phyloP scores from a whole-genome alignment of 495 filamentous ascomycete genomes.

The Neurospora sp. region DNA sequence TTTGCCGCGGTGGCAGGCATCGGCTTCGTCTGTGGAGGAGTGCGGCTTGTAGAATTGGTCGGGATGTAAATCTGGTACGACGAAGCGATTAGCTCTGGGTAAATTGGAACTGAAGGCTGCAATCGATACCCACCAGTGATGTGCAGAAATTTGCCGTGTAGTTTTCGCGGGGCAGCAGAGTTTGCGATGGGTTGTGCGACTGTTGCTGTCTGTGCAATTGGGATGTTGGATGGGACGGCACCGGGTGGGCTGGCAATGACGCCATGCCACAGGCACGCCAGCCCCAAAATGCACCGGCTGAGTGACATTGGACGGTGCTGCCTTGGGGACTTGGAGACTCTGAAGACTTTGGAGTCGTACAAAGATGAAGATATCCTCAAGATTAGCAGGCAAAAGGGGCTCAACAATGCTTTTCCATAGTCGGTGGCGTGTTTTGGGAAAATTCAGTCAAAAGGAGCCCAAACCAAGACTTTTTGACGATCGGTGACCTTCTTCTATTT shows the following conservation, averaged over 20 bases:
- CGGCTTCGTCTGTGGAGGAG: conserved; percentile 54
- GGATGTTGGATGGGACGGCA: background rate
- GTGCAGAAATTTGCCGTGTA: conserved; percentile 84
- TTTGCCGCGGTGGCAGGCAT: conserved; percentile 68
- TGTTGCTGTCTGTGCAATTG: conserved; percentile 1
- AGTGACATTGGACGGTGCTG: conserved; percentile 8
- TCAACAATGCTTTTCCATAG: conserved; percentile 5
- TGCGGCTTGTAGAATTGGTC: conserved; percentile 75
- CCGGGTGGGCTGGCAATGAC: conserved; percentile 21
- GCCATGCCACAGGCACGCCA: conserved; percentile 26
- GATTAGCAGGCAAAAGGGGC: background rate
- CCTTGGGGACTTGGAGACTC: background rate
- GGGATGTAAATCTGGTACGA: conserved; percentile 68
- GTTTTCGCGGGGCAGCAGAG: conserved; percentile 30
- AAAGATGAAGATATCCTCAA: background rate
- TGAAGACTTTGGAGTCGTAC: background rate
- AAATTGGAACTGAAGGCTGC: background rate
- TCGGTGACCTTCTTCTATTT: background rate
- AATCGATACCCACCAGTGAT: conserved; percentile 65
- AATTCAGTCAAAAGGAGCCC: background rate
- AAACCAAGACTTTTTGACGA: conserved; percentile 2
- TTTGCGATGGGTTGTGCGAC: background rate
- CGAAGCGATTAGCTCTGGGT: conserved; percentile 3
- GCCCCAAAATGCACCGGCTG: conserved; percentile 11
- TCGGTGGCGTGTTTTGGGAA: background rate